These are phyloP conservation scores for Gynostemma pentaphyllum DNA, from an alignment of 306 rosid genomes.

Conservation along the genomic window DNA sequence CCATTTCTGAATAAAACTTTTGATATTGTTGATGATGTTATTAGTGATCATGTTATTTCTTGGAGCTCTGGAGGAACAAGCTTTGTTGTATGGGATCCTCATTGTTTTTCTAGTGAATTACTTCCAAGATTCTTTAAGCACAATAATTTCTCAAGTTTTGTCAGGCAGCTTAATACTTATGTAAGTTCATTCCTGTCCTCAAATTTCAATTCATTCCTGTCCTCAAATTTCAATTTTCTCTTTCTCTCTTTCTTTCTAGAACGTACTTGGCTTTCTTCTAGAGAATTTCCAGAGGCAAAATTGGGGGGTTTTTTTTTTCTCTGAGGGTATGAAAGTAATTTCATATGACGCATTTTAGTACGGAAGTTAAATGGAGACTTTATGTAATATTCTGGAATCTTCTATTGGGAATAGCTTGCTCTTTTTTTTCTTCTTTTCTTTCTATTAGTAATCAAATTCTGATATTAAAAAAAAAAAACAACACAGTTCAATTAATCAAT, in stretches of 20 bases:
- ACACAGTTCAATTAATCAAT: too few relatives aligned
- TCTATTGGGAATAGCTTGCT: neutral
- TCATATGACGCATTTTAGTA: neutral
- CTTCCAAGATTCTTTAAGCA: constrained; percentile 80
- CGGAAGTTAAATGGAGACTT: too few relatives aligned
- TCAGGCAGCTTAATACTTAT: constrained; percentile 83
- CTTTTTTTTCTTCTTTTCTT: neutral
- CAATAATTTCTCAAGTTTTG: constrained; percentile 84
- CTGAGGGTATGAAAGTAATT: constrained; percentile 6
- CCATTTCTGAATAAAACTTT: constrained; percentile 82
- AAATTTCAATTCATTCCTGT: neutral
- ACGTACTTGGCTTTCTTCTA: too few relatives aligned
- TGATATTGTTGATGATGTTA: constrained; percentile 69
- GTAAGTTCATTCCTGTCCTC: constrained; percentile 30
- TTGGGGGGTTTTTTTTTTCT: too few relatives aligned
- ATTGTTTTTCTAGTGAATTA: constrained; percentile 40
- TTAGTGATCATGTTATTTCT: constrained; percentile 45
- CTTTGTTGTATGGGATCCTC: constrained; percentile 83
- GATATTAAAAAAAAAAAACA: neutral
- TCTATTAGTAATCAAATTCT: neutral
- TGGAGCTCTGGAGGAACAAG: constrained; percentile 68
- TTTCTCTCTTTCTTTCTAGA: too few relatives aligned
- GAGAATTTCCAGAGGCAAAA: too few relatives aligned
- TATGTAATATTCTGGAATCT: neutral
- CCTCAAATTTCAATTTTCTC: too few relatives aligned